These are phyloP conservation scores for Phellinidium pouzarii DNA, from an alignment of 1,284 basidiomycete species.

Conservation along the genomic window DNA sequence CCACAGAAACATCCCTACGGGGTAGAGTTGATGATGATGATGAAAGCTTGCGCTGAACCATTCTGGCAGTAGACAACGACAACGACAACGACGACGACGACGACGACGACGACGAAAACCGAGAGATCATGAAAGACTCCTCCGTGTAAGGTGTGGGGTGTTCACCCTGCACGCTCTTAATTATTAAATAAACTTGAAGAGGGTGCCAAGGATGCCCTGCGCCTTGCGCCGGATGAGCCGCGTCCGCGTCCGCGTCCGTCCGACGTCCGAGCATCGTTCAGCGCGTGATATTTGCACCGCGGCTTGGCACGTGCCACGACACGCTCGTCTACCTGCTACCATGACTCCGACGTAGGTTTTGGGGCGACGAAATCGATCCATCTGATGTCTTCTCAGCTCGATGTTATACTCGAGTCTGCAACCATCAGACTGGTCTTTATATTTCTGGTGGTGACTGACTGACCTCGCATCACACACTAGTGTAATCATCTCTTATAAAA, in stretches of 20 bases:
- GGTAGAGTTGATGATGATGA: constrained; percentile 1
- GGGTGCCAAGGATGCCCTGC: not conserved
- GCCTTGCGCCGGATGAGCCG: too few relatives aligned
- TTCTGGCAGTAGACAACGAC: constrained; percentile 4
- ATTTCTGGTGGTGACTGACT: too few relatives aligned
- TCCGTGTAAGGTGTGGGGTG: not conserved
- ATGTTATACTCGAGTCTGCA: not conserved
- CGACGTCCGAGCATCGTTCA: too few relatives aligned
- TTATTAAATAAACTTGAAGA: too few relatives aligned
- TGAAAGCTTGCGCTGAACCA: constrained; percentile 13
- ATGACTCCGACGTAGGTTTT: not conserved
- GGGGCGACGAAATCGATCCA: not conserved
- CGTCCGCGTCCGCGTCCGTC: too few relatives aligned
- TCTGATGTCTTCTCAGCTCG: not conserved
- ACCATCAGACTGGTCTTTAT: not conserved
- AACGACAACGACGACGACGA: not conserved
- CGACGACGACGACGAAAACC: not conserved
- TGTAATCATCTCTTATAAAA: too few relatives aligned
- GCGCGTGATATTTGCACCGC: too few relatives aligned
- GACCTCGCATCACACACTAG: too few relatives aligned
- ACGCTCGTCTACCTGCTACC: too few relatives aligned
- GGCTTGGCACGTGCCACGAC: too few relatives aligned
- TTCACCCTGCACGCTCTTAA: not conserved
- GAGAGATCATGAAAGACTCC: constrained; percentile 9
- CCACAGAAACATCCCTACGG: constrained; percentile 29